phyloP scores from a whole-genome alignment of 495 filamentous ascomycete genomes.

The Achaetomiella virescens region DNA sequence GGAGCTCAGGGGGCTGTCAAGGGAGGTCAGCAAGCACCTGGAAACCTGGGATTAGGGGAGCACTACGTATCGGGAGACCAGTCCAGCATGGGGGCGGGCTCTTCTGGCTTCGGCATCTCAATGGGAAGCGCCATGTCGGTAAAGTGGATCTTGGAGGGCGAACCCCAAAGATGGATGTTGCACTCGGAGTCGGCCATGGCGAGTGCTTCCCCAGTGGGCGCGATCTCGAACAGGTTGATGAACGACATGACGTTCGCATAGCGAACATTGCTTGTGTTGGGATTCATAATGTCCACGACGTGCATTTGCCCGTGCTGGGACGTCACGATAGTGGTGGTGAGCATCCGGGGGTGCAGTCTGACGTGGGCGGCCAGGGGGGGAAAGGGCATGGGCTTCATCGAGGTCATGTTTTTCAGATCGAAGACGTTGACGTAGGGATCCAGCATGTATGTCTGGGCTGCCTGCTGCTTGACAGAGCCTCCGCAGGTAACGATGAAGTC shows the following conservation, averaged over 20 bases:
- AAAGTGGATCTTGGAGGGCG: conserved; percentile 81
- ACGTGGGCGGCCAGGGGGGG: conserved; percentile 87
- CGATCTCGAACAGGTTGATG: conserved; percentile 71
- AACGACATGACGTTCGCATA: conserved; percentile 69
- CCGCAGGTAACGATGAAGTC: conserved; percentile 93
- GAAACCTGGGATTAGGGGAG: background rate
- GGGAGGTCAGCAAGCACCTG: conserved; percentile 13
- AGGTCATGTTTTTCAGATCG: conserved; percentile 77
- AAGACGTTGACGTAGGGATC: conserved; percentile 92
- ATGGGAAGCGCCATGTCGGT: conserved; percentile 73
- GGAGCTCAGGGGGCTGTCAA: conserved; percentile 64
- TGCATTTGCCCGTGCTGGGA: conserved; percentile 89
- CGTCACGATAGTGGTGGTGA: conserved; percentile 84
- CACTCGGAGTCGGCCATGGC: conserved; percentile 74
- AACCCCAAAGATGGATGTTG: conserved; percentile 85
- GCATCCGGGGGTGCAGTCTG: conserved; percentile 89
- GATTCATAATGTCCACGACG: conserved; percentile 91
- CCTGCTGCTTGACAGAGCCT: conserved; percentile 62
- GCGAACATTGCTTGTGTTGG: conserved; percentile 81
- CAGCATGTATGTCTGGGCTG: conserved; percentile 53
- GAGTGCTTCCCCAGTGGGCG: conserved; percentile 83
- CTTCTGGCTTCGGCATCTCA: conserved; percentile 63
- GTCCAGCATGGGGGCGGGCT: conserved; percentile 44
- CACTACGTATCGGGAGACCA: conserved; percentile 66
- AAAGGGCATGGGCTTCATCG: conserved; percentile 85